phyloP scores from a whole-genome alignment of 228 moss, liverwort and hornwort genomes.

The Sphagnum magellanicum region DNA sequence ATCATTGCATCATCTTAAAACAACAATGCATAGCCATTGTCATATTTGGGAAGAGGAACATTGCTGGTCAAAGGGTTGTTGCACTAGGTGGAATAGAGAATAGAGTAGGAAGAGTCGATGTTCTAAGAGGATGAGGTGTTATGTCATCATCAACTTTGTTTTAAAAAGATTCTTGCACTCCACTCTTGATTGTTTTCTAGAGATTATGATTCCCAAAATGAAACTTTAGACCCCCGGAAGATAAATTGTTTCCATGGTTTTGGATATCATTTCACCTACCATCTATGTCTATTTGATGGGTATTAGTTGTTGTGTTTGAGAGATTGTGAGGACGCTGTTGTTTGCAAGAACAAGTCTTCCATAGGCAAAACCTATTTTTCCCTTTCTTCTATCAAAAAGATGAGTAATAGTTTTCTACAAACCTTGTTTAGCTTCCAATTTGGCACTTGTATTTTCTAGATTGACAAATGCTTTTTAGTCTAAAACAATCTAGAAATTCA shows the following conservation, averaged over 20 bases:
- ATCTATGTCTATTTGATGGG: no score
- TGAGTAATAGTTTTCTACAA: neutral
- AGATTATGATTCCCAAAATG: constrained; percentile 34
- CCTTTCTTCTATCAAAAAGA: no score
- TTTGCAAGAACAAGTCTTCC: no score
- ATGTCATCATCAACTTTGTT: constrained; percentile 11
- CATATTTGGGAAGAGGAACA: no score
- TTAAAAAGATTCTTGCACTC: constrained; percentile 16
- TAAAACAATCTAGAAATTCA: neutral
- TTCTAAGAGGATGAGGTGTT: constrained; percentile 19
- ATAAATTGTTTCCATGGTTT: constrained; percentile 7
- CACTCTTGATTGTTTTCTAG: constrained; percentile 41
- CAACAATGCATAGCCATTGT: neutral
- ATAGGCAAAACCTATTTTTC: no score
- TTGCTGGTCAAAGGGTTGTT: constrained; percentile 19
- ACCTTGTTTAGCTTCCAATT: neutral
- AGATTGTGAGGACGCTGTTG: no score
- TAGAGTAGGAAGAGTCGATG: constrained; percentile 18
- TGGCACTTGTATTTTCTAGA: neutral
- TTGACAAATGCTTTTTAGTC: neutral
- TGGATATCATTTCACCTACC: no score
- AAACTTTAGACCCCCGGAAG: constrained; percentile 30
- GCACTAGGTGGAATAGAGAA: constrained; percentile 24
- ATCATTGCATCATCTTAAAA: neutral
- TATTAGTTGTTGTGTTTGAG: no score